phyloP scores from a whole-genome alignment of 371 early-diverging fungal species.

The Rhizopus stolonifer region DNA sequence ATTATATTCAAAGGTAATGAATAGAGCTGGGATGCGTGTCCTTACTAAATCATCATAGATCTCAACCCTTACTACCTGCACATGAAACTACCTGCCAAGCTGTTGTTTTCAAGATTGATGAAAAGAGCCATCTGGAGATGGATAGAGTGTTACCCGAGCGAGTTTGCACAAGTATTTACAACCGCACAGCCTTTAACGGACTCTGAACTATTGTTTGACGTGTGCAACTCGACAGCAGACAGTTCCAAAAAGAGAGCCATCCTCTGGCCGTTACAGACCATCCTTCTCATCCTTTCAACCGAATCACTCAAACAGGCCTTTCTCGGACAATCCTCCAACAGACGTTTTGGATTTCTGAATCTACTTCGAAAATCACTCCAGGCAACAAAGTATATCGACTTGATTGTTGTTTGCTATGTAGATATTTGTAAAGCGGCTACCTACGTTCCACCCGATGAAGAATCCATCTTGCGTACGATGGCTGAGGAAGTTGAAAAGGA shows the following conservation, averaged over 20 bases:
- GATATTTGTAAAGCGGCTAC: conserved; percentile 79
- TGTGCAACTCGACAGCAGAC: conserved; percentile 68
- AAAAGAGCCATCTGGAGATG: conserved; percentile 84
- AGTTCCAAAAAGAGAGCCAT: conserved; percentile 59
- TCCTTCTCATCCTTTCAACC: conserved; percentile 74
- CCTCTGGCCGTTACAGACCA: conserved; percentile 84
- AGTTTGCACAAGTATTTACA: conserved; percentile 68
- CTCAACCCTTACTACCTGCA: conserved; percentile 61
- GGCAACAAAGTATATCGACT: conserved; percentile 62
- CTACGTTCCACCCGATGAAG: conserved; percentile 64
- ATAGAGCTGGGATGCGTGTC: neutral
- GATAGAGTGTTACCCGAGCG: conserved; percentile 74
- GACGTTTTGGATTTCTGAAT: conserved; percentile 62
- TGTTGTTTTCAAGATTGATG: conserved; percentile 65
- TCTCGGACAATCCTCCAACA: conserved; percentile 36
- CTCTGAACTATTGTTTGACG: conserved; percentile 76
- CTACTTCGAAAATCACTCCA: conserved; percentile 64
- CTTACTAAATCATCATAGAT: conserved; percentile 37
- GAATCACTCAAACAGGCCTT: conserved; percentile 65
- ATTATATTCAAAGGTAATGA: conserved; percentile 72
- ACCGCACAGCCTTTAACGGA: conserved; percentile 60
- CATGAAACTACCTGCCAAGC: conserved; percentile 65
- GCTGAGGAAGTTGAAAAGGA: conserved; percentile 75
- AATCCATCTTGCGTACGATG: conserved; percentile 62
- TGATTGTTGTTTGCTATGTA: conserved; percentile 73